A percentile compares a stretch with the other conserved stretches of the same genome.
These are phyloP conservation scores for Penicillium samsonianum DNA, from an alignment of 495 filamentous ascomycete species.

Conservation along the genomic window DNA sequence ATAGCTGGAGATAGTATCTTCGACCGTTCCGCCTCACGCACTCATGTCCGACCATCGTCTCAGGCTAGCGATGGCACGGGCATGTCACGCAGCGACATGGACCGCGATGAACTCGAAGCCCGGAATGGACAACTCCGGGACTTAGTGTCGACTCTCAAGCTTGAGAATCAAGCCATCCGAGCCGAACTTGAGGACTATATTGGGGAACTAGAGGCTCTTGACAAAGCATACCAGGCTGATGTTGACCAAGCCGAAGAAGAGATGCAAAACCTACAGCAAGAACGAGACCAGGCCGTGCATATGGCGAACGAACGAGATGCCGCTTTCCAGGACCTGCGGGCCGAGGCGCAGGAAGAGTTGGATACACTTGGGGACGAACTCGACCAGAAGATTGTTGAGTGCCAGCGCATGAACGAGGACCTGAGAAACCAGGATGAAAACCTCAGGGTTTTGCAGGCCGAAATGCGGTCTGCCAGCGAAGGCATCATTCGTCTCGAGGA, in stretches of 20 bases:
- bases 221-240: constrained; percentile 71
- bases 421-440: constrained; percentile 62
- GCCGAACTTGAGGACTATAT: constrained; percentile 68
- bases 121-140: constrained; percentile 82
- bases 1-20: constrained; percentile 87
- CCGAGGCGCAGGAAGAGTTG: constrained; percentile 82
- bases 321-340: constrained; percentile 74
- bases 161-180: constrained; percentile 80
- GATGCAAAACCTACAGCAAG: constrained; percentile 74
- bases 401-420: constrained; percentile 67
- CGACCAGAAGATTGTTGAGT: constrained; percentile 70
- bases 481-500: constrained; percentile 83
- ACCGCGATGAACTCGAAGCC: constrained; percentile 83
- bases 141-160: constrained; percentile 76
- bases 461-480: constrained; percentile 89
- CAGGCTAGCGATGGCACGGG: constrained; percentile 70
- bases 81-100: constrained; percentile 72
- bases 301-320: constrained; percentile 76
- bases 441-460: constrained; percentile 78
- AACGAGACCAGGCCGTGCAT: constrained; percentile 82
- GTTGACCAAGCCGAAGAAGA: constrained; percentile 76
- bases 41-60: constrained; percentile 71
- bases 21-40: constrained; percentile 87
- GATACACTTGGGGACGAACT: constrained; percentile 78
- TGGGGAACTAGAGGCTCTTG: constrained; percentile 64